These are phyloP conservation scores for Endothia cerciana DNA, from an alignment of 2,329 filamentous ascomycete genomes.

Conservation along the genomic window DNA sequence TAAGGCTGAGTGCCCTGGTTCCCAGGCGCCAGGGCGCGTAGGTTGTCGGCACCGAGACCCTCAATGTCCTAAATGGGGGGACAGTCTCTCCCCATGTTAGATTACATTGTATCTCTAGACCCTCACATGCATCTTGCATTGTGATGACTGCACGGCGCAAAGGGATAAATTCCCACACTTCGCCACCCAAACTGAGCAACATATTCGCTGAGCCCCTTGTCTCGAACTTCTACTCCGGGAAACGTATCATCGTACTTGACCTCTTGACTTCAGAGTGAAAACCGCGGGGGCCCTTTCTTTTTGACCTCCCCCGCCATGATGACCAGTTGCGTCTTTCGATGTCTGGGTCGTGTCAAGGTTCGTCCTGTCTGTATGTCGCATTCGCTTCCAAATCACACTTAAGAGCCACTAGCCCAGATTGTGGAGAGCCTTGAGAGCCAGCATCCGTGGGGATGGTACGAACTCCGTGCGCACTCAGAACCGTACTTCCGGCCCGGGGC, in stretches of 20 bases:
- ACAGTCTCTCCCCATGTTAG: neutral
- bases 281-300: too few relatives aligned
- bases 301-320: neutral
- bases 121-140: neutral
- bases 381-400: neutral
- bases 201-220: neutral
- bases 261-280: neutral
- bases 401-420: neutral
- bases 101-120: neutral
- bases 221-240: neutral
- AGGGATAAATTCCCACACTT: neutral
- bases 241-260: neutral
- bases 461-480: neutral
- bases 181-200: neutral
- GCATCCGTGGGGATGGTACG: neutral
- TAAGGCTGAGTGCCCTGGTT: neutral
- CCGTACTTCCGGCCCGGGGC: neutral
- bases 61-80: neutral
- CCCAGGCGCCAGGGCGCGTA: neutral
- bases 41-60: neutral
- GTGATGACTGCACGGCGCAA: neutral
- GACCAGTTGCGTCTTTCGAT: too few relatives aligned
- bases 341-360: too few relatives aligned
- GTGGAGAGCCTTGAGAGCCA: constrained; percentile 3
- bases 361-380: neutral